Evolutionary conservation across 1,284 basidiomycete genomes (phyloP), one percentile per base, ranked within the genome.

Genomic region (Wolfiporia cocos): DNA sequence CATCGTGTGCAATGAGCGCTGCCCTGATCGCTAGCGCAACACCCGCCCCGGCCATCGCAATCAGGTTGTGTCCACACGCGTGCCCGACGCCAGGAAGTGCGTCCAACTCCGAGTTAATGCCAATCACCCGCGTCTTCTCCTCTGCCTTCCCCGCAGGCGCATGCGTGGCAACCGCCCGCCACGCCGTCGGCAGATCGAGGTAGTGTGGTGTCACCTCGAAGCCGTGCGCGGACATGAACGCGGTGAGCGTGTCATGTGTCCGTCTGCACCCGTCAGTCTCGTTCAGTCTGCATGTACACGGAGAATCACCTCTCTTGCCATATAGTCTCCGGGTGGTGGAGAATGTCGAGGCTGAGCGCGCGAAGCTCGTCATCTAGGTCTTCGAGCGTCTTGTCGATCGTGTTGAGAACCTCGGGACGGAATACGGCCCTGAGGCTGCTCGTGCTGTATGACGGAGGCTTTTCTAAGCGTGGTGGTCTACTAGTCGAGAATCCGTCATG

Each of bases 61-160:
- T 92, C 43, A 92, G 70, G 62, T 91, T 92, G 60, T 92, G 88
- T 0, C 88, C 89, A 54, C 89, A 92, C 0, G 81, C 89, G 61
- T 91, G 80, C 3, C 80, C 80, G 40, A 82, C 67, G 21, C 69
- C 65, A 18, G 70, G 72, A 3, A 81, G 63, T 4, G 78, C 70
- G 51, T 82, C 80, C 73, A 82, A 81, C 45, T 92, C 87, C 5
- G 82, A 81, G 57, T 87, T 87, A 42, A 88, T 66, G 2, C 81
- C 86, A 36, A 86, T 77, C 3, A 73, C 73, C 26, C 73, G 68
- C 15, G 76, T 73, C 5, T 73, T 74, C 33, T 28, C 26, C n/a
- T n/a, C n/a, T n/a, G 64, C 20, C 19, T n/a, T 15, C 11, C 22
- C 12, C 3, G 15, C 21, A 5, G 34, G 30, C 14, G 35, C 19